phyloP scores from a whole-genome alignment of 2,329 filamentous ascomycete species.

The Zasmidium angulare region DNA sequence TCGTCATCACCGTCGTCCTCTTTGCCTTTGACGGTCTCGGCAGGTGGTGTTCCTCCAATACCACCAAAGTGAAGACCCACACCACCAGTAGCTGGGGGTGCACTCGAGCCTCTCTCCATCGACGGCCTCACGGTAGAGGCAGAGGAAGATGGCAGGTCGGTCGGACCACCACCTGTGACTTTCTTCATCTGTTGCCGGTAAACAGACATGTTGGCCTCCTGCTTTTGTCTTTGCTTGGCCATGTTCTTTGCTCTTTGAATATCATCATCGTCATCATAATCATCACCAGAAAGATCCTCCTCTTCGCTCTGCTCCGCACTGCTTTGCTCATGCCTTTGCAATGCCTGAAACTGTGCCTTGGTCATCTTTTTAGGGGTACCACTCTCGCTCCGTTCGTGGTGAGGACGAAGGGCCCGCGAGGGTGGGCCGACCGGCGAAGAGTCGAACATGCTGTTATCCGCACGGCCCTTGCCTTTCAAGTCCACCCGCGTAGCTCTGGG shows the following conservation, averaged over 20 bases:
- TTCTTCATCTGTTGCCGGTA: slow-evolving; percentile 98
- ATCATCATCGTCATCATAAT: slow-evolving; percentile 73
- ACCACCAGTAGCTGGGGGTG: slow-evolving; percentile 17
- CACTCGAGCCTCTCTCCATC: slow-evolving; percentile 52
- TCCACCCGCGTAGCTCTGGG: slow-evolving; percentile 21
- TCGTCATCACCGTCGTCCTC: slow-evolving; percentile 73
- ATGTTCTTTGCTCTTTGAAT: slow-evolving; percentile 70
- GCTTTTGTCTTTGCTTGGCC: slow-evolving; percentile 76
- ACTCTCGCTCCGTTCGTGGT: slow-evolving; percentile 24
- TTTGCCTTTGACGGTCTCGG: slow-evolving; percentile 25
- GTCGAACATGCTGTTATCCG: slow-evolving; percentile 31
- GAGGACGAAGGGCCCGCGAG: slow-evolving; percentile 32
- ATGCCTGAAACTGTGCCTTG: slow-evolving; percentile 77
- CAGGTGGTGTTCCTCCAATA: slow-evolving; percentile 29
- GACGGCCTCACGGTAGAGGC: slow-evolving; percentile 51
- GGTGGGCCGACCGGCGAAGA: slow-evolving; percentile 35
- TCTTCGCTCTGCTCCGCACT: slow-evolving; percentile 38
- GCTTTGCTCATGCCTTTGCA: slow-evolving; percentile 64
- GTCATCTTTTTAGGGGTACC: slow-evolving; percentile 74
- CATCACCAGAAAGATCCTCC: slow-evolving; percentile 57
- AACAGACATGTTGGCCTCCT: slow-evolving; percentile 85
- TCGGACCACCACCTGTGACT: slow-evolving; percentile 72
- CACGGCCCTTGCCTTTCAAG: slow-evolving; percentile 9
- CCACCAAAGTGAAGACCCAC: slow-evolving; percentile 32
- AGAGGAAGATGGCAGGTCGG: slow-evolving; percentile 42